Evolutionary conservation across 345 rosid genomes (phyloP).

Genomic region (Reutealis trisperma): DNA sequence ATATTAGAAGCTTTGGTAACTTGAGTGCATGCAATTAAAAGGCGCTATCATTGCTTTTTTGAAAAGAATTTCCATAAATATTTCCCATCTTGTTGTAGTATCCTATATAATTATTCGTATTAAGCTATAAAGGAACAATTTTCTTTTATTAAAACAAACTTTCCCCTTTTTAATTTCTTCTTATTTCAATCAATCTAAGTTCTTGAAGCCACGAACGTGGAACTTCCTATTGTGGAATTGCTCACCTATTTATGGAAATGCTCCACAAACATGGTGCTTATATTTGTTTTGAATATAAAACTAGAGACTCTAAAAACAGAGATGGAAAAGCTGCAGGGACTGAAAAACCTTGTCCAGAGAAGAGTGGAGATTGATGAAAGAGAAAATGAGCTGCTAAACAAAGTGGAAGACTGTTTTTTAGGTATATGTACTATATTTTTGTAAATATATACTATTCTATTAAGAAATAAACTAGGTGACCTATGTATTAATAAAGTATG

Average conservation of each 20-base stretch:
- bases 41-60: no score
- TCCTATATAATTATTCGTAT: no score
- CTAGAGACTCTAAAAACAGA: not conserved
- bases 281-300: not conserved
- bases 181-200: no score
- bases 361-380: not conserved
- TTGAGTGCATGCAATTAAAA: no score
- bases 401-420: constrained; percentile 5
- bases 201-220: not conserved
- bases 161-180: no score
- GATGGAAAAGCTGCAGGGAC: not conserved
- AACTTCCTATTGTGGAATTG: not conserved
- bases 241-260: constrained; percentile 8
- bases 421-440: no score
- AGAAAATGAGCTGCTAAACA: not conserved
- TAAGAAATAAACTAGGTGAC: no score
- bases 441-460: no score
- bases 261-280: no score
- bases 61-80: not conserved
- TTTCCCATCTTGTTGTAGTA: not conserved
- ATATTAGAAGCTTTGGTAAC: not conserved
- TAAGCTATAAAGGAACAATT: not conserved
- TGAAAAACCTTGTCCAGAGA: not conserved
- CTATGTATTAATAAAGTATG: no score
- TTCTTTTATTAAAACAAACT: not conserved